These are phyloP conservation scores for Endocalyx cinctus DNA, from an alignment of 2,329 filamentous ascomycete genomes.

Conservation along the genomic window DNA sequence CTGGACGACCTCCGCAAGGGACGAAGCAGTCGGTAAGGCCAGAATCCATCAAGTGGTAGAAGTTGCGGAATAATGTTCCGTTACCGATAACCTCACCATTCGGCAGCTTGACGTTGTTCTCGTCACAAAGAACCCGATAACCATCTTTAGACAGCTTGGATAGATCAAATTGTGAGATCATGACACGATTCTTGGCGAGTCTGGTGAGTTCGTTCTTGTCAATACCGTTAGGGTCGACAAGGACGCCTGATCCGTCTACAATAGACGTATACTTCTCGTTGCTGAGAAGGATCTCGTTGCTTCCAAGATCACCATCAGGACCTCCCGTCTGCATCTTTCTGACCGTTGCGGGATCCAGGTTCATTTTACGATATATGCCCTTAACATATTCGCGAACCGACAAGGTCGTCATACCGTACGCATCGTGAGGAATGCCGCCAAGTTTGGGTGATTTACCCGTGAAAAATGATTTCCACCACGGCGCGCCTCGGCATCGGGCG, in stretches of 20 bases:
- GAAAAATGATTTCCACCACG: conserved; percentile 99
- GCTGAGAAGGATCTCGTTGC: conserved; percentile 93
- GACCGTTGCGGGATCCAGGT: conserved; percentile 79
- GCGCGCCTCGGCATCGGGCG: conserved; percentile 77
- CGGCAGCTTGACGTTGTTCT: conserved; percentile 82
- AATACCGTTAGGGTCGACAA: conserved; percentile 87
- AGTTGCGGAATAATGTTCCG: conserved; percentile 94
- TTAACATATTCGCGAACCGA: conserved; percentile 94
- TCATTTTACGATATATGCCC: conserved; percentile 94
- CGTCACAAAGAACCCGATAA: conserved; percentile 89
- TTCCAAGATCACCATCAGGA: conserved; percentile 92
- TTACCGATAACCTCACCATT: conserved; percentile 83
- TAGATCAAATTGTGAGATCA: conserved; percentile 84
- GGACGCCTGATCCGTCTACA: conserved; percentile 92
- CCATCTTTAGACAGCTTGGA: conserved; percentile 82
- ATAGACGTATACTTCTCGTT: conserved; percentile 95
- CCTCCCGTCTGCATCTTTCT: conserved; percentile 97
- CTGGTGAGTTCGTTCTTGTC: conserved; percentile 78
- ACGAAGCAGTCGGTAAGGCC: conserved; percentile 84
- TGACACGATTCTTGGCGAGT: conserved; percentile 78
- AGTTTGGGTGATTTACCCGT: conserved; percentile 96
- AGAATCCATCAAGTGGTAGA: conserved; percentile 81
- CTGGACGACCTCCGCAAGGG: conserved; percentile 90
- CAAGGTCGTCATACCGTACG: conserved; percentile 95
- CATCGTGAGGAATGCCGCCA: conserved; percentile 93